A percentile compares a stretch with the other conserved stretches of the same genome.
Evolutionary conservation across 2,329 filamentous ascomycete species (phyloP).

Genomic region (Talaromyces sp.): DNA sequence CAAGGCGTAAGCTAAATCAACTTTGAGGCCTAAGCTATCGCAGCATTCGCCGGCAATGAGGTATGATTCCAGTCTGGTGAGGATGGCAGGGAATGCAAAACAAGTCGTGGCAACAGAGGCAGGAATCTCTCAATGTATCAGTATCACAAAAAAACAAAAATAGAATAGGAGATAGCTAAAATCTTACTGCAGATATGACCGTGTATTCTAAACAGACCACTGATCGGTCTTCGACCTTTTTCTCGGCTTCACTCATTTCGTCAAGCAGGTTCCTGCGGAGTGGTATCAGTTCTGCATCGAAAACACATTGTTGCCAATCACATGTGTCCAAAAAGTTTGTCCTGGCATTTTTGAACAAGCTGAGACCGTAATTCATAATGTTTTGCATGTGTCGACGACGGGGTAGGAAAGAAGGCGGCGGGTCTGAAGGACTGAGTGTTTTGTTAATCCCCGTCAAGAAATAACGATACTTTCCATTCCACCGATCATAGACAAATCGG

Average conservation of each 20-base stretch:
- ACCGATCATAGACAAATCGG: slow-evolving; percentile 52
- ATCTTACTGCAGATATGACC: slow-evolving; percentile 66
- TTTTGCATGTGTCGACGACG: slow-evolving; percentile 47
- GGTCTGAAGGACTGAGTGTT: slow-evolving; percentile 25
- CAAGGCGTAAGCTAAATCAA: slow-evolving; percentile 66
- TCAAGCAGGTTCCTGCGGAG: slow-evolving; percentile 82
- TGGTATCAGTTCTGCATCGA: slow-evolving; percentile 67
- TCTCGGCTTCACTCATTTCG: slow-evolving; percentile 50
- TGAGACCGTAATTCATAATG: slow-evolving; percentile 81
- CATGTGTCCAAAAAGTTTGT: slow-evolving; percentile 44
- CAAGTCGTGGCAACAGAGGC: slow-evolving; percentile 65
- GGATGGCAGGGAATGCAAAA: slow-evolving; percentile 74
- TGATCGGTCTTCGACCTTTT: slow-evolving; percentile 46
- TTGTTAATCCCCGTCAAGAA: slow-evolving; percentile 41
- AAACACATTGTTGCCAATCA: slow-evolving; percentile 69
- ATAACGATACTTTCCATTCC: slow-evolving; percentile 55
- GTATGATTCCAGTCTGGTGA: slow-evolving; percentile 75
- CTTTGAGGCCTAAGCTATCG: slow-evolving; percentile 55
- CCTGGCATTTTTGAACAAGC: slow-evolving; percentile 61
- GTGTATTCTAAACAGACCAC: slow-evolving; percentile 74
- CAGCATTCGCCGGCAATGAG: slow-evolving; percentile 76
- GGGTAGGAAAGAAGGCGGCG: slow-evolving; percentile 27
- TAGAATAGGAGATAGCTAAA: not conserved
- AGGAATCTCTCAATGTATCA: slow-evolving; percentile 52
- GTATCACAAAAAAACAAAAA: not conserved